These are phyloP conservation scores for Tulasnella sp. DNA, from an alignment of 768 basidiomycete species.

Conservation along the genomic window DNA sequence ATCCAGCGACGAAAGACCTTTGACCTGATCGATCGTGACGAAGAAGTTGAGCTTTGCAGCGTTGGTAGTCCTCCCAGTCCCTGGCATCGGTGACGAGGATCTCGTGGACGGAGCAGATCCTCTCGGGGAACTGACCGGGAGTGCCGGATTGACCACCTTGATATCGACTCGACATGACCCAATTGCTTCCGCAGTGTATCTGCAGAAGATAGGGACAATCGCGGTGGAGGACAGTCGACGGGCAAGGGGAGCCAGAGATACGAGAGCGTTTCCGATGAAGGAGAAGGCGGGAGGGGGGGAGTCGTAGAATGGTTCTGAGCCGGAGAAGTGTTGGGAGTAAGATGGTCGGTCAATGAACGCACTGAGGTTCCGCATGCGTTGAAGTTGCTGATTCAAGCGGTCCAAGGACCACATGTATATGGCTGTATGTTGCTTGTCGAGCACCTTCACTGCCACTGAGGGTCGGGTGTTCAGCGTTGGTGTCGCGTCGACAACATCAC, in stretches of 20 bases:
- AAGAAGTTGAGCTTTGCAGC: constrained; percentile 80
- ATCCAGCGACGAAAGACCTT: constrained; percentile 82
- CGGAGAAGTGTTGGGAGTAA: constrained; percentile 88
- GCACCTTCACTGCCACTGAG: constrained; percentile 77
- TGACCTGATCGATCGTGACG: constrained; percentile 74
- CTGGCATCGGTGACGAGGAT: constrained; percentile 62
- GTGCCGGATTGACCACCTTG: constrained; percentile 58
- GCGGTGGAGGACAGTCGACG: constrained; percentile 62
- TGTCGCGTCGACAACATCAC: constrained; percentile 79
- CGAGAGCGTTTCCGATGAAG: constrained; percentile 78
- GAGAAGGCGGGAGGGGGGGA: constrained; percentile 79
- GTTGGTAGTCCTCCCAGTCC: constrained; percentile 39
- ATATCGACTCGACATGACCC: constrained; percentile 86
- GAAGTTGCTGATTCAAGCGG: constrained; percentile 76
- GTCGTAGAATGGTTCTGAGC: constrained; percentile 88
- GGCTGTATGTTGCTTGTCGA: constrained; percentile 77
- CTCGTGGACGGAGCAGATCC: constrained; percentile 58
- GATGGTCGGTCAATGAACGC: constrained; percentile 85
- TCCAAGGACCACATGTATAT: constrained; percentile 89
- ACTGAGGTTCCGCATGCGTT: constrained; percentile 87
- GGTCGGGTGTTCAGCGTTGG: constrained; percentile 66
- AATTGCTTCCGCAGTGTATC: constrained; percentile 90
- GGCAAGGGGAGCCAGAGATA: constrained; percentile 72
- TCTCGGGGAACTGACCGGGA: constrained; percentile 42
- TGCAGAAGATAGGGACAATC: constrained; percentile 82